A percentile compares a stretch with the other conserved stretches of the same genome.
These are phyloP conservation scores for Tothia fuscella DNA, from an alignment of 2,329 filamentous ascomycete species.

Conservation along the genomic window DNA sequence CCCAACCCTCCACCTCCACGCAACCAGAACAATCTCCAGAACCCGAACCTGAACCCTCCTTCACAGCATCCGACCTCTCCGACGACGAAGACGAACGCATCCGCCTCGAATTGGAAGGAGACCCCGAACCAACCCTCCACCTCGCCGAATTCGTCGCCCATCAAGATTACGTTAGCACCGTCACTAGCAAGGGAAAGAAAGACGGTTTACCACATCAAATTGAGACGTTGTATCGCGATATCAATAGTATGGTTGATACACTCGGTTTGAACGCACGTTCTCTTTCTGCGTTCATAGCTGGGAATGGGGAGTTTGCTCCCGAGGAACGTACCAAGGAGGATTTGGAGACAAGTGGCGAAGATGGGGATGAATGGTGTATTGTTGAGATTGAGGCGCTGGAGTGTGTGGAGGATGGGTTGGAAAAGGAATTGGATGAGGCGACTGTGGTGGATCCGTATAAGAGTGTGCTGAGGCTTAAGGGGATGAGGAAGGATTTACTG, in stretches of 20 bases:
- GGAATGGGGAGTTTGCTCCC: conserved; percentile 44
- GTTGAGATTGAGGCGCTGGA: conserved; percentile 62
- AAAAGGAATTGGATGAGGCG: conserved; percentile 52
- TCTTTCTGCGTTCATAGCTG: conserved; percentile 48
- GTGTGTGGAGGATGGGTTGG: conserved; percentile 44
- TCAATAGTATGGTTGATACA: conserved; percentile 90
- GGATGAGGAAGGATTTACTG: conserved; percentile 39
- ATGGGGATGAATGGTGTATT: conserved; percentile 55
- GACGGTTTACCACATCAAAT: conserved; percentile 30
- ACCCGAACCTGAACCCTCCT: neutral
- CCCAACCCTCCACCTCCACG: conserved; percentile 30
- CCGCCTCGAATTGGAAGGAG: conserved; percentile 48
- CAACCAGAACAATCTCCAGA: conserved; percentile 6
- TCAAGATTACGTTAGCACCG: conserved; percentile 32
- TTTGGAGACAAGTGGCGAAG: conserved; percentile 53
- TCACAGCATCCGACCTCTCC: conserved; percentile 28
- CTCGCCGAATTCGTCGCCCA: conserved; percentile 56
- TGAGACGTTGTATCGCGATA: conserved; percentile 55
- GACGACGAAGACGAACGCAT: conserved; percentile 61
- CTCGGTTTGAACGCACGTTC: conserved; percentile 74
- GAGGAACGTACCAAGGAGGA: conserved; percentile 52
- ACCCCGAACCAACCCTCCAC: conserved; percentile 47
- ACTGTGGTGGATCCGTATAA: conserved; percentile 55
- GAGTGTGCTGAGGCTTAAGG: conserved; percentile 53
- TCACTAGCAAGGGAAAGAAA: neutral